A percentile compares a stretch with the other conserved stretches of the same genome.
Evolutionary conservation across 2,329 filamentous ascomycete species (phyloP).

Genomic region (Penicillium sp.): DNA sequence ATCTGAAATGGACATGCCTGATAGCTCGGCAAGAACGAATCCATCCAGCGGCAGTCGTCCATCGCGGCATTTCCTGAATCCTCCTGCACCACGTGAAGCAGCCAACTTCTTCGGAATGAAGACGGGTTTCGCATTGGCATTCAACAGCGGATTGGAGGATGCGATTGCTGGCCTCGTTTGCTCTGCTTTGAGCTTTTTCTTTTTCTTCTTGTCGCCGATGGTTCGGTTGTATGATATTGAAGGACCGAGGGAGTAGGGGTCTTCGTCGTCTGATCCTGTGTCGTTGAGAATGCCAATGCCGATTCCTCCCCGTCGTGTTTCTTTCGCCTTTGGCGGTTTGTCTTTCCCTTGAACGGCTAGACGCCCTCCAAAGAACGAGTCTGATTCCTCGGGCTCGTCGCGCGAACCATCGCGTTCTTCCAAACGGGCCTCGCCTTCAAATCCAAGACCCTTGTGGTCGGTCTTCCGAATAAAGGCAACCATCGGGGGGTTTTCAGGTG

Average conservation of each 20-base stretch:
- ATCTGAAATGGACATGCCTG: conserved; percentile 48
- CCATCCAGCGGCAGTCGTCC: conserved; percentile 76
- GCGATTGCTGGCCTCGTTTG: conserved; percentile 43
- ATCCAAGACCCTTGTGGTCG: conserved; percentile 49
- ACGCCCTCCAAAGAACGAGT: conserved; percentile 40
- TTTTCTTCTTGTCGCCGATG: conserved; percentile 79
- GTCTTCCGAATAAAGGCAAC: conserved; percentile 49
- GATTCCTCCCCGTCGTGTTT: conserved; percentile 63
- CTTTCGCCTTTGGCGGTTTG: conserved; percentile 54
- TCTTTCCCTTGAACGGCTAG: conserved; percentile 31
- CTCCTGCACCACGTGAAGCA: conserved; percentile 44
- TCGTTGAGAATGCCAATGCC: conserved; percentile 90
- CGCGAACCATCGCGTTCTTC: conserved; percentile 18
- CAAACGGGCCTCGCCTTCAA: conserved; percentile 41
- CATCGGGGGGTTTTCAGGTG: conserved; percentile 74
- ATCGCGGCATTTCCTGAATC: conserved; percentile 73
- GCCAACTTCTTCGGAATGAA: conserved; percentile 68
- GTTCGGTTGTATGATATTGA: conserved; percentile 82
- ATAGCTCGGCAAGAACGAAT: conserved; percentile 66
- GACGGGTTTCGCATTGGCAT: conserved; percentile 65
- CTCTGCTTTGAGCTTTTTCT: conserved; percentile 53
- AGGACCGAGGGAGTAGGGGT: conserved; percentile 88
- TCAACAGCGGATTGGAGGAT: conserved; percentile 62
- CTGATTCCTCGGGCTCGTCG: conserved; percentile 25
- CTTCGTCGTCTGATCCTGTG: conserved; percentile 90